Percentiles rank a stretch among this genome's conserved stretches.
Conservation (phyloP, 495 filamentous ascomycete genomes). For the Annulohypoxylon moriforme region DNA sequence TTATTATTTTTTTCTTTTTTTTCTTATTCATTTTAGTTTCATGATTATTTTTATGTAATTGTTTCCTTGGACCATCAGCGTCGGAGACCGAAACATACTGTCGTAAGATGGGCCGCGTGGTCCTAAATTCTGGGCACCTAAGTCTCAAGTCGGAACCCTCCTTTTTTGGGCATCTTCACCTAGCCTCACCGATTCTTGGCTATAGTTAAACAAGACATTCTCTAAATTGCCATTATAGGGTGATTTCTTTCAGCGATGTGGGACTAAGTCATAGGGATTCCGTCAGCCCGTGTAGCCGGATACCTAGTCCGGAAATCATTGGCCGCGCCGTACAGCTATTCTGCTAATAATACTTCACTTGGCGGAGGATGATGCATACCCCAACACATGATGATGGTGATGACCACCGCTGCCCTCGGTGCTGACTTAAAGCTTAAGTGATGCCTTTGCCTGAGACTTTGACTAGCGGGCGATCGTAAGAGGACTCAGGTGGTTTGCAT, state of each 20-base stretch:
- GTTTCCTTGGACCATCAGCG: background rate
- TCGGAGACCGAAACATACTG: background rate
- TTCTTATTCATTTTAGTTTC: background rate
- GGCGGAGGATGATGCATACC: slow-evolving; percentile 33
- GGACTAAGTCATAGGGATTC: slow-evolving; percentile 18
- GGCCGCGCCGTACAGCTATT: slow-evolving; percentile 14
- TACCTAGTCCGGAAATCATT: slow-evolving; percentile 2
- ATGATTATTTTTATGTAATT: slow-evolving; percentile 14
- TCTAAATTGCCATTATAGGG: slow-evolving; percentile 19
- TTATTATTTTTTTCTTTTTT: background rate
- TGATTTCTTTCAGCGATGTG: slow-evolving; percentile 5
- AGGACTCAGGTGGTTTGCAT: slow-evolving; percentile 18
- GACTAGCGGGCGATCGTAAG: slow-evolving; percentile 15
- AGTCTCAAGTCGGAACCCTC: slow-evolving; percentile 14
- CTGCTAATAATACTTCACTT: slow-evolving; percentile 30
- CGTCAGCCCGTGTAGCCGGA: slow-evolving; percentile 35
- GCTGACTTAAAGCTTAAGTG: slow-evolving; percentile 15
- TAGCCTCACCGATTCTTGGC: slow-evolving; percentile 16
- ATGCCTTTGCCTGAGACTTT: slow-evolving; percentile 15
- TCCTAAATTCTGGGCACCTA: slow-evolving; percentile 3
- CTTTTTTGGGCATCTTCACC: slow-evolving; percentile 21
- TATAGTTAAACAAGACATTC: slow-evolving; percentile 23
- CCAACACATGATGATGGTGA: slow-evolving; percentile 29
- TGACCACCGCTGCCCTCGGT: slow-evolving; percentile 14
- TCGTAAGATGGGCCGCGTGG: slow-evolving; percentile 22